A percentile compares a stretch with the other conserved stretches of the same genome.
Evolutionary conservation across 73 alveolate genomes (phyloP).

Genomic region (Paramecium octaurelia): DNA sequence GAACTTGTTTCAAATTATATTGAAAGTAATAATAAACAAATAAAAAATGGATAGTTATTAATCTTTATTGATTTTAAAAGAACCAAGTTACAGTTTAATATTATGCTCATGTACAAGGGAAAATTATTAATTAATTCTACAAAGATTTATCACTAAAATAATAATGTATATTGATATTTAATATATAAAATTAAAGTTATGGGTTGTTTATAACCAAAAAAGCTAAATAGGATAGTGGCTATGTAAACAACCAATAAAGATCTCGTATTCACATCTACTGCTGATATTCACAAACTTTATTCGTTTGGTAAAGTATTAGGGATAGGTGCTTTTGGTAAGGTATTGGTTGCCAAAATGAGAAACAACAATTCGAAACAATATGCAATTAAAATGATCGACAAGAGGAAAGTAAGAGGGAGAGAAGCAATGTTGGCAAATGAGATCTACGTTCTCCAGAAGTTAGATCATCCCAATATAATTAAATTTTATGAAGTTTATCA

Average conservation of each 20-base stretch:
- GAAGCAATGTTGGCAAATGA: constrained; percentile 28
- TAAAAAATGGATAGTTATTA: too few species aligned
- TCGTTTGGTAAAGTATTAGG: background rate
- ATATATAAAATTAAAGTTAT: background rate
- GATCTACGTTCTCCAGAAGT: background rate
- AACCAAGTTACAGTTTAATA: background rate
- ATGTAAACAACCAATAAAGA: constrained; percentile 13
- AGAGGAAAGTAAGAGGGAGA: background rate
- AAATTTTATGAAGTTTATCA: constrained; percentile 40
- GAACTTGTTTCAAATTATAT: too few species aligned
- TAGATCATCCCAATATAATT: constrained; percentile 48
- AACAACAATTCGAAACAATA: background rate
- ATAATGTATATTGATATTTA: background rate
- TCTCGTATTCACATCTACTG: background rate
- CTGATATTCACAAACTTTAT: background rate
- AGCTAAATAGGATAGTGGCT: background rate
- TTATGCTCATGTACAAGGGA: background rate
- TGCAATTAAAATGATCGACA: constrained; percentile 22
- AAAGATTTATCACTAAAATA: background rate
- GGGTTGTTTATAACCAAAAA: constrained; percentile 26
- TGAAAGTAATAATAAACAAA: too few species aligned
- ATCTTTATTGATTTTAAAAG: background rate
- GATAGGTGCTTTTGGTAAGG: constrained; percentile 31
- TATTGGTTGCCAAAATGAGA: constrained; percentile 4
- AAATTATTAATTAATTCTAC: background rate